phyloP scores from a whole-genome alignment of 805 yeast genomes.

The Ogataea sp. region DNA sequence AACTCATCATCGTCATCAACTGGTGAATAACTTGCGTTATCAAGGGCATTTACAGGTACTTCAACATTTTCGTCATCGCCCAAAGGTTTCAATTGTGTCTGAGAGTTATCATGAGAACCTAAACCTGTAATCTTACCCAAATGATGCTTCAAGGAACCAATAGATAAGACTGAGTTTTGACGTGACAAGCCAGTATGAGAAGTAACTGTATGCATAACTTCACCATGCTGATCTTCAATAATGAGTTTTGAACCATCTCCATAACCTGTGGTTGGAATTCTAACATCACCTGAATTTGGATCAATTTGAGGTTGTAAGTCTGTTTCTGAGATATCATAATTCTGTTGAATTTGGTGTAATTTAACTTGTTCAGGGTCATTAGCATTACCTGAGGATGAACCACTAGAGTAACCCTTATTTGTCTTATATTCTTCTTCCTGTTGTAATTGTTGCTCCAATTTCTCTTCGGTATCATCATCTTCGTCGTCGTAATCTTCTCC shows the following conservation, averaged over 20 bases:
- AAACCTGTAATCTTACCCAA: too few relatives aligned
- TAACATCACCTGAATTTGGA: slow-evolving; percentile 25
- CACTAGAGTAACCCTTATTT: neutral
- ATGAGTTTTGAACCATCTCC: slow-evolving; percentile 65
- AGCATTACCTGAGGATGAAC: too few relatives aligned
- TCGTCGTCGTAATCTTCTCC: too few relatives aligned
- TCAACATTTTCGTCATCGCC: neutral
- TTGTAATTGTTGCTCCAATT: too few relatives aligned
- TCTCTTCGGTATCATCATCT: too few relatives aligned
- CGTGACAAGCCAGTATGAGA: slow-evolving; percentile 2
- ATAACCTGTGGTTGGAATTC: slow-evolving; percentile 37
- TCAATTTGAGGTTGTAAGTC: slow-evolving; percentile 23
- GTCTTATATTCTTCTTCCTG: neutral
- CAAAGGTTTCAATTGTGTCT: neutral
- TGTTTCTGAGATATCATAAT: slow-evolving; percentile 11
- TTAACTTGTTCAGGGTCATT: neutral
- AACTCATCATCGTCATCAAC: too few relatives aligned
- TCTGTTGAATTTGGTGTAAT: slow-evolving; percentile 10
- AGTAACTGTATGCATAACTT: slow-evolving; percentile 52
- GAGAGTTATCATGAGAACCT: neutral
- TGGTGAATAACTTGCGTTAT: too few relatives aligned
- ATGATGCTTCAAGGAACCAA: slow-evolving; percentile 8
- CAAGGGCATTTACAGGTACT: too few relatives aligned
- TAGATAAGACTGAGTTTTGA: slow-evolving; percentile 10
- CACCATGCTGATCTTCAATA: slow-evolving; percentile 81